Base-by-base conservation (phyloP, 306 rosid species). In the Calophaca sinica region DNA sequence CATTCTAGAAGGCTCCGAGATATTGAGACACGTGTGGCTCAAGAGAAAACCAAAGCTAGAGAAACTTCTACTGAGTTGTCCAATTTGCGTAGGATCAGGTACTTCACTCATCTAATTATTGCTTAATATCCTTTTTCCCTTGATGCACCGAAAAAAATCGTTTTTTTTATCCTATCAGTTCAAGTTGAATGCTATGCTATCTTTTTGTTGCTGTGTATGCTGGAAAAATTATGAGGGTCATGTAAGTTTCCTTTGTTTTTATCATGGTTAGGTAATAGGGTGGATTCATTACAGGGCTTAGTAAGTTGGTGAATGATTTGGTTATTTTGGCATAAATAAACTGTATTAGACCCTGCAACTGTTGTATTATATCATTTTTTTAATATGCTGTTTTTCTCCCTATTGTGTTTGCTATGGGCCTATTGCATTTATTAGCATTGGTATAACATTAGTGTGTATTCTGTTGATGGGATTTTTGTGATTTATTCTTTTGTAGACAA, bases 71-170 rank as follows among this genome's bases (percentile, higher is more conserved):
- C 72, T 7, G 96, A 88, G 49, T 62, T 94, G 57, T 83, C 86
- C 13, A 83, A 75, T 84, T 83, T 94, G 61, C 86, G 68, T 63
- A 81, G 77, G 60, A 68, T 81, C 74, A 84, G 93, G 98, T 91
- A 81, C 69, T 54, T 48, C 7, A 7, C 55, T 33, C 7, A 49
- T 58, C 68, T 58, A 5, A 62, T 33, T 0, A 7, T 68, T 51
- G 20, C 39, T 75, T 61, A 14, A 39, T 26, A 26, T 20, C 35
- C 12, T 54, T 54, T 36, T 31, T 59, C n/a, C 42, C 20, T 59
- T 11, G 26, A 33, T 32, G 9, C 9, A 59, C 32, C 0, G 9
- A 28, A 36, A 39, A 26, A 4, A 60, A 13, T 20, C 6, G 0
- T 31, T 72, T 26, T 15, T 11, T 6, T 13, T 36, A 6, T 38